These are phyloP conservation scores for Amoeboradix gromovi DNA, from an alignment of 371 early-diverging fungal species.

Conservation along the genomic window DNA sequence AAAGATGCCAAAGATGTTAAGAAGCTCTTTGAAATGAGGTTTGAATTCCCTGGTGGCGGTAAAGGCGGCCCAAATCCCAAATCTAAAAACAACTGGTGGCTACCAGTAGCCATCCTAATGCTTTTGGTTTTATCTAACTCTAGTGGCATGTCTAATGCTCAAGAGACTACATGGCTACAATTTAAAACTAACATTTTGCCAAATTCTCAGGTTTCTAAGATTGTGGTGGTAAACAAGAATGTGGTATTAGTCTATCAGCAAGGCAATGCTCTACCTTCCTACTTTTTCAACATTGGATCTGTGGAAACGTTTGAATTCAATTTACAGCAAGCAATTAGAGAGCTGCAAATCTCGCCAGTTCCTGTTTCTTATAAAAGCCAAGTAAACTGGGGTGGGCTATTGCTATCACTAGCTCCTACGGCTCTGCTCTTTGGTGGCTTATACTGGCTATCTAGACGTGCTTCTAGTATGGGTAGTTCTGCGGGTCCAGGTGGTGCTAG, in stretches of 20 bases:
- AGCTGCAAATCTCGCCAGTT: constrained; percentile 66
- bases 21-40: too few relatives aligned
- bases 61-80: too few relatives aligned
- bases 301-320: constrained; percentile 73
- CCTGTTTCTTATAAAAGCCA: constrained; percentile 61
- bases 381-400: constrained; percentile 28
- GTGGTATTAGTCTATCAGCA: background rate
- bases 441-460: constrained; percentile 48
- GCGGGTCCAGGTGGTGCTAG: constrained; percentile 18
- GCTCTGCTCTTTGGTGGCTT: constrained; percentile 54
- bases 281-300: constrained; percentile 22
- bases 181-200: background rate
- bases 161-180: background rate
- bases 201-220: background rate
- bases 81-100: background rate
- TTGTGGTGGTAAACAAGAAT: background rate
- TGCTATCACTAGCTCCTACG: constrained; percentile 43
- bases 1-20: too few relatives aligned
- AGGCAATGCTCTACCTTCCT: background rate
- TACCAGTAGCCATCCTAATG: background rate
- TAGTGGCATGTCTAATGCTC: background rate
- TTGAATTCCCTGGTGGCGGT: too few relatives aligned
- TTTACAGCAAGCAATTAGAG: constrained; percentile 58
- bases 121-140: background rate
- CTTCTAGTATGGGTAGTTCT: constrained; percentile 26